Evolutionary conservation across 164 flowering plant genomes (phyloP), one percentile per base, ranked within the genome.

Genomic region (Pachysandra terminalis): DNA sequence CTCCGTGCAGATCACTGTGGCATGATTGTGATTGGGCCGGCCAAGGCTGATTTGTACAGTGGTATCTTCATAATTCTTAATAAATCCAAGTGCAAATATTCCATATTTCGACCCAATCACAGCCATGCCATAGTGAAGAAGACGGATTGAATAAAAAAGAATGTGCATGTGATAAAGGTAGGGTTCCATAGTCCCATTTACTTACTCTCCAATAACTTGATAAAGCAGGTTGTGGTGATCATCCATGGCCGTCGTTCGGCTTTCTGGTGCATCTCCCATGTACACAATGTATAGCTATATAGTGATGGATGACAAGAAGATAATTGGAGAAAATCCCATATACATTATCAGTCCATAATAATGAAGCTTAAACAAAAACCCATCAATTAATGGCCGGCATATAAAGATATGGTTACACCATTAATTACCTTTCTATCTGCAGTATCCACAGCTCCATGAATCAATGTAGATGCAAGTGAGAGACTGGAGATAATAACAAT

Each of bases 341-440:
- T 15, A 45, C 9, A 3, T 1, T 13, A 45, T 12, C 15, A 12
- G 15, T 45, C 51, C 6, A 5, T 13, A 45, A 3, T 2, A 45
- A 45, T 45, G 51, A 15, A 45, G 14, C 51, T 45, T 40, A 40
- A 40, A 10, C 45, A 40, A 40, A 40, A 40, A 40, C 10, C 10
- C 5, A 40, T 10, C 5, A 40, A 40, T 40, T 5, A 40, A 40
- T n/a, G n/a, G n/a, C n/a, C n/a, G n/a, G n/a, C 37, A 3, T 32
- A 32, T 32, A 32, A 32, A 7, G n/a, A n/a, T n/a, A 32, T 32
- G 37, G 7, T 32, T 45, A 15, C 14, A 45, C 17, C 51, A n/a
- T n/a, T n/a, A n/a, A n/a, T n/a, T 13, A 78, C 78, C 81, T 79
- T 75, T 70, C 81, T 73, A 56, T 64, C 75, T 48, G 61, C n/a